Percentiles rank a stretch among this genome's conserved stretches.
Evolutionary conservation across 768 basidiomycete species (phyloP).

Genomic region (Tylopilus rubrobrunneus): DNA sequence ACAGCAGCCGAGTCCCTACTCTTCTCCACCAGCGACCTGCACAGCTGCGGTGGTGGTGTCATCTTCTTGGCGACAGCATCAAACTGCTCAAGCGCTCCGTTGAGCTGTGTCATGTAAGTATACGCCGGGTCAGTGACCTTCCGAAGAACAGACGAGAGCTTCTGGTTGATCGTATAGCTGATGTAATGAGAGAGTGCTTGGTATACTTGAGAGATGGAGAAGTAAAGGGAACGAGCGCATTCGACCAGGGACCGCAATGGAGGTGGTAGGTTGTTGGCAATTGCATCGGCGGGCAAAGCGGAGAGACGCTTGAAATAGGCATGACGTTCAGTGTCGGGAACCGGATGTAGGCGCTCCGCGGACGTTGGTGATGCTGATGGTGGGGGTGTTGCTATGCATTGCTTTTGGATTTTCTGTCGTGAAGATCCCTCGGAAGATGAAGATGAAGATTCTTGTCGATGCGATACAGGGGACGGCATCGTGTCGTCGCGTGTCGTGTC

Average conservation of each 20-base stretch:
- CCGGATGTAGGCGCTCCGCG: constrained; percentile 33
- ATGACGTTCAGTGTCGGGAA: constrained; percentile 73
- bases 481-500: constrained; percentile 25
- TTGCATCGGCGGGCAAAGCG: constrained; percentile 57
- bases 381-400: constrained; percentile 29
- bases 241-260: constrained; percentile 72
- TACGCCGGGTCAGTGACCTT: constrained; percentile 87
- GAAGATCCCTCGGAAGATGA: constrained; percentile 32
- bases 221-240: constrained; percentile 87
- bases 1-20: constrained; percentile 81
- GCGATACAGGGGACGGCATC: constrained; percentile 38
- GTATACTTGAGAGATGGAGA: constrained; percentile 88
- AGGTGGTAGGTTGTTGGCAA: constrained; percentile 64
- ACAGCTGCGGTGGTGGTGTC: constrained; percentile 65
- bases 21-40: constrained; percentile 74
- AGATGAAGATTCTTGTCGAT: constrained; percentile 45
- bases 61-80: constrained; percentile 72
- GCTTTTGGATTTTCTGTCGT: constrained; percentile 22
- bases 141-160: constrained; percentile 71
- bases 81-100: constrained; percentile 87
- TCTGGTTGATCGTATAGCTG: constrained; percentile 76
- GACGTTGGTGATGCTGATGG: constrained; percentile 39
- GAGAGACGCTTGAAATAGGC: constrained; percentile 95
- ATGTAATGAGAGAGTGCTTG: constrained; percentile 86
- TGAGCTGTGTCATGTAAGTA: constrained; percentile 75